These are phyloP conservation scores for Ophiostoma fasciatum DNA, from an alignment of 2,329 filamentous ascomycete species.

Conservation along the genomic window DNA sequence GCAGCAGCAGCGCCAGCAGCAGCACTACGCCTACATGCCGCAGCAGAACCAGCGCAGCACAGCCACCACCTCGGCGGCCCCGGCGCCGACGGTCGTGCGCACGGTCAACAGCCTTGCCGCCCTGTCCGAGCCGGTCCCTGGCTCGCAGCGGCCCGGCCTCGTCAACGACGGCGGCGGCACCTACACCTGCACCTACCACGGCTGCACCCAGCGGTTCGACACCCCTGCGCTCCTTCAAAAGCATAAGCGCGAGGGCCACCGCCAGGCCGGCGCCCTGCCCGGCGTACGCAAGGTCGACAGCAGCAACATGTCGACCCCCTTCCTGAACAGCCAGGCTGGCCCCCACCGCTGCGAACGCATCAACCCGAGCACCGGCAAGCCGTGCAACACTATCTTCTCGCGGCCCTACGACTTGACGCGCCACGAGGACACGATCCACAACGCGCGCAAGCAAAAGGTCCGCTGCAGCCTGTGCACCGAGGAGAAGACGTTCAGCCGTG, in stretches of 20 bases:
- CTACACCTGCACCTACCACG: slow-evolving; percentile 92
- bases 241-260: slow-evolving; percentile 88
- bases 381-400: slow-evolving; percentile 88
- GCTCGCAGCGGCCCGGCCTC: slow-evolving; percentile 38
- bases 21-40: too few relatives aligned
- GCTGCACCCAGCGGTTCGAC: slow-evolving; percentile 77
- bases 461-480: slow-evolving; percentile 85
- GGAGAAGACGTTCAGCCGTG: slow-evolving; percentile 92
- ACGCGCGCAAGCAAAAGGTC: slow-evolving; percentile 85
- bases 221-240: slow-evolving; percentile 77
- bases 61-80: too few relatives aligned
- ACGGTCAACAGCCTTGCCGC: slow-evolving; percentile 15
- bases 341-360: slow-evolving; percentile 87
- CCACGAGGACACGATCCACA: slow-evolving; percentile 97
- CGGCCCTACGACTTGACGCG: slow-evolving; percentile 91
- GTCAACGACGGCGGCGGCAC: slow-evolving; percentile 68
- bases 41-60: too few relatives aligned
- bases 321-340: slow-evolving; percentile 77
- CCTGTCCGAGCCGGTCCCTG: slow-evolving; percentile 13
- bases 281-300: slow-evolving; percentile 19
- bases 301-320: slow-evolving; percentile 35
- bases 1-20: neutral
- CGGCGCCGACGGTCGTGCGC: too few relatives aligned
- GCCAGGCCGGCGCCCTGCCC: slow-evolving; percentile 47
- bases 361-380: slow-evolving; percentile 89